Evolutionary conservation across 768 basidiomycete species (phyloP).

Genomic region (Lanmaoa rubissima): DNA sequence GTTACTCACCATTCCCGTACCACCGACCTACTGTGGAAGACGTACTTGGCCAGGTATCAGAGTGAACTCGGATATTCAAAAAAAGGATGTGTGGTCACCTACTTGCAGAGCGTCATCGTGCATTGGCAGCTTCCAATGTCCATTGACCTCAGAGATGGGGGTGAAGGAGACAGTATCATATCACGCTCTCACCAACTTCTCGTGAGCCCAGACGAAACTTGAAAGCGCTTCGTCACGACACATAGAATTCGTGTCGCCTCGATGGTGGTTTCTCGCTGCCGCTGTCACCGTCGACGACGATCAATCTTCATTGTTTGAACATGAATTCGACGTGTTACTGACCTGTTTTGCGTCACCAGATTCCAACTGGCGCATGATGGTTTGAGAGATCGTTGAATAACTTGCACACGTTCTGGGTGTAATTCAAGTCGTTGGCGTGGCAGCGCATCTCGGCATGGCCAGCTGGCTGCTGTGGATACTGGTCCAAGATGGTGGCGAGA

Average conservation of each 20-base stretch:
- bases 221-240: not conserved
- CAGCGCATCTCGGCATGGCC: not conserved
- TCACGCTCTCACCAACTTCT: not conserved
- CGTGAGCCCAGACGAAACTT: not conserved
- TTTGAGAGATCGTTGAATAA: not conserved
- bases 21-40: too few relatives aligned
- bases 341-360: not conserved
- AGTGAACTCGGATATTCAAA: too few relatives aligned
- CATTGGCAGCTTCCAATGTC: too few relatives aligned
- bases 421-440: not conserved
- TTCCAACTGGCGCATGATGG: not conserved
- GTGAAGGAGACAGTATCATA: constrained; percentile 23
- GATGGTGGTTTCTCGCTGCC: not conserved
- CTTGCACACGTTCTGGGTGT: not conserved
- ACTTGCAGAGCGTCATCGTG: too few relatives aligned
- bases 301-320: not conserved
- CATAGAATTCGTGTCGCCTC: not conserved
- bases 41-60: too few relatives aligned
- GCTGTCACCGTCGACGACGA: not conserved
- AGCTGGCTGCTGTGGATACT: not conserved
- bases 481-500: too few relatives aligned
- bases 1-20: too few relatives aligned
- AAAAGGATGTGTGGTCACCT: too few relatives aligned
- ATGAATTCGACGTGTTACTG: constrained; percentile 6
- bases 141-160: constrained; percentile 3